Evolutionary conservation across 2,329 filamentous ascomycete species (phyloP), one percentile per base, ranked within the genome.

Genomic region (Nannizzia gypsea): DNA sequence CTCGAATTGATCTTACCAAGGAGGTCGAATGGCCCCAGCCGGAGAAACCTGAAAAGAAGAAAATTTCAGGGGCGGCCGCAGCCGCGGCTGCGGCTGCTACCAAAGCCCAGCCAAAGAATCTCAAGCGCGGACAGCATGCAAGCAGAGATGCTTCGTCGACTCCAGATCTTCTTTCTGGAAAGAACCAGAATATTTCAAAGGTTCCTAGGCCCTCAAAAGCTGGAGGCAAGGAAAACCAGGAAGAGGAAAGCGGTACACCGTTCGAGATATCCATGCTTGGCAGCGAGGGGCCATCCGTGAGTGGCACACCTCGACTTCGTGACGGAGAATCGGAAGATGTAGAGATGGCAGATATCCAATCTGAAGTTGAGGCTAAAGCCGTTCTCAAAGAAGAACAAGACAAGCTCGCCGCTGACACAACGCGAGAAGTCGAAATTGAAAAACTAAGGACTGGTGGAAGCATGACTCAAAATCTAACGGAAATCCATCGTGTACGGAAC

Each of bases 391-490:
- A 66, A 6, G 71, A 76, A 60, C 73, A 76, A 59, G 72, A 72
- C 42, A 73, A 69, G 22, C 64, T 65, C 1, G 67, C 65, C 2
- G 71, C 69, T 36, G 68, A 72, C 26, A 82, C 81, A 68, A 79
- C 73, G 86, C 87, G 64, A 56, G 89, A 95, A 71, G 89, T 95
- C 64, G 93, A 99, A 72, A 96, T 97, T 60, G 93, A 99, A 72
- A 96, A 96, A 71, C 80, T 99, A 8, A 85, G 93, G 44, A 96
- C 90, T 2, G 89, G 89, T 24, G 95, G 93, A 34, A 96, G 90
- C 63, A 97, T 99, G 93, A 99, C 95, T 9, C 95, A 99, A 71
- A 97, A 97, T 65, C 93, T 95, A 60, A 90, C 92, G 11, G 95
- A 99, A 70, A 90, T 99, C 63, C 92, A 92, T 24, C 87, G 95